Conservation (phyloP, 108 stramenopile genomes). For the Aurantiochytrium sp. region DNA sequence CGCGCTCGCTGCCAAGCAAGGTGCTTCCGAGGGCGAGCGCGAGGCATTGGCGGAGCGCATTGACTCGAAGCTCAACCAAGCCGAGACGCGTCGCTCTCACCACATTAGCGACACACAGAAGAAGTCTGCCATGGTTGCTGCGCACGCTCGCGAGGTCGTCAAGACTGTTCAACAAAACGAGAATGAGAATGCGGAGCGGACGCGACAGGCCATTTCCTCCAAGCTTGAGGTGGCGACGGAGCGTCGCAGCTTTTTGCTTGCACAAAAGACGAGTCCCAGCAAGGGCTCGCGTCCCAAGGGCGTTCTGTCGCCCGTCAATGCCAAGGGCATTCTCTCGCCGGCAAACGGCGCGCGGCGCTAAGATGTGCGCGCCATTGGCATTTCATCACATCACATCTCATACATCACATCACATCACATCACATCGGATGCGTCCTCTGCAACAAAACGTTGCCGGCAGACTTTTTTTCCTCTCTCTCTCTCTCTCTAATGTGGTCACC, state of each 20-base stretch:
- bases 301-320: not conserved
- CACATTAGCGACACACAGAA: not conserved
- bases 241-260: not conserved
- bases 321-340: not conserved
- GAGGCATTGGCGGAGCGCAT: conserved; percentile 1
- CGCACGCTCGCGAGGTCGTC: not conserved
- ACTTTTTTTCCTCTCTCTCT: no score
- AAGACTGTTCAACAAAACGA: not conserved
- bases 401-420: no score
- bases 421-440: no score
- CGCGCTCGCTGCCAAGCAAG: not conserved
- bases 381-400: no score
- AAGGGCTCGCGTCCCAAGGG: not conserved
- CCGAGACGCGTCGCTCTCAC: not conserved
- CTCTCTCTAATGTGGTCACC: no score
- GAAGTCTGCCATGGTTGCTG: not conserved
- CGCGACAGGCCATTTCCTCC: not conserved
- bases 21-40: not conserved
- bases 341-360: no score
- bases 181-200: not conserved
- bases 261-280: not conserved
- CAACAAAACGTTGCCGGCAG: no score
- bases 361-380: no score
- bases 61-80: not conserved
- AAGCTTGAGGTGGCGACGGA: not conserved